Conservation (phyloP, 306 rosid species). For the Prunus mume region DNA sequence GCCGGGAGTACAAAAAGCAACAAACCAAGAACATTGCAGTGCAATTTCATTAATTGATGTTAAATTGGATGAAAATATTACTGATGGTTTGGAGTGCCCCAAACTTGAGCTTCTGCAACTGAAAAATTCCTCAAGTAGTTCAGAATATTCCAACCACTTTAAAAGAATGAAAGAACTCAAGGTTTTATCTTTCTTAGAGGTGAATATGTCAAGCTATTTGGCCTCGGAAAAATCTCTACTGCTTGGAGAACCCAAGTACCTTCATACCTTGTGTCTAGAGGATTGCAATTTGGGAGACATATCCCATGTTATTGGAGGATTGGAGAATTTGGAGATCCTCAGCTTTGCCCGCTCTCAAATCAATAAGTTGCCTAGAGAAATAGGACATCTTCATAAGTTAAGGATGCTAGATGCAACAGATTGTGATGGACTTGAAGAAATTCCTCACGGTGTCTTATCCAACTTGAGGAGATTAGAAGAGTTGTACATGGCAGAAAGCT, state of each 20-base stretch:
- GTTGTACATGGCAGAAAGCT: background rate
- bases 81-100: background rate
- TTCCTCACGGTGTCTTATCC: background rate
- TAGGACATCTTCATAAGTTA: background rate
- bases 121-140: accelerated
- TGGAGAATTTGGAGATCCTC: background rate
- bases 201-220: no score
- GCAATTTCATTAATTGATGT: background rate
- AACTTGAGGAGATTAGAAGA: background rate
- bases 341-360: background rate
- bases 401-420: background rate
- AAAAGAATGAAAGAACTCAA: background rate
- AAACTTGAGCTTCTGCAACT: background rate
- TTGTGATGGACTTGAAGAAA: background rate
- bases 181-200: background rate
- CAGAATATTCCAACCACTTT: background rate
- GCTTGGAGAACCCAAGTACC: background rate
- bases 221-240: no score
- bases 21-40: background rate
- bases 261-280: background rate
- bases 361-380: background rate
- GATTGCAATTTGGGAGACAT: background rate
- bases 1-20: background rate
- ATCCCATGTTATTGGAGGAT: background rate
- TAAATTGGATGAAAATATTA: background rate